Evolutionary conservation across 169 alveolate species (phyloP), one percentile per base, ranked within the genome.

Genomic region (Cryptosporidium baileyi): DNA sequence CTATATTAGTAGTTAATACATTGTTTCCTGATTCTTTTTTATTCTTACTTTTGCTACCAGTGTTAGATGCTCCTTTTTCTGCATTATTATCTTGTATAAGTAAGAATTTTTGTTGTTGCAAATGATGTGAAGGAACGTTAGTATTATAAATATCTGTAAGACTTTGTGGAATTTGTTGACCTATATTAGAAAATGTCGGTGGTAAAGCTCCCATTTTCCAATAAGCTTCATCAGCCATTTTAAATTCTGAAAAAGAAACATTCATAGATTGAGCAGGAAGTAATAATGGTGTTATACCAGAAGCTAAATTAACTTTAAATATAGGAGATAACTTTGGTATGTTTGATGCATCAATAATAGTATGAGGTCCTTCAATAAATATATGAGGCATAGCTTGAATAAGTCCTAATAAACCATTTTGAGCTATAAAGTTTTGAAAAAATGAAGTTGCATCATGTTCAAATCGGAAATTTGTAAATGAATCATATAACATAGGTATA

Each of bases 371-470:
- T 57, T 74, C 85, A 2, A 74, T 74, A 57, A 74, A 74, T 34
- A 74, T 57, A 54, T 74, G 85, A 36, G 85, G 85, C 36, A 74
- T 22, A n/a, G 85, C 59, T n/a, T 74, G 85, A 52, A 74, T 38
- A 19, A 74, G 22, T 6, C 85, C 85, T 45, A 74, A 52, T 34
- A 74, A 45, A 7, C 85, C 85, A 54, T 74, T 74, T 36, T 74
- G 74, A 74, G 36, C 40, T 9, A 74, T 74, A n/a, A 17, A 51
- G 0, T 41, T 51, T 3, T 74, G 85, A 41, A 74, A 74, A 41
- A 74, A 74, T 13, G 63, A 38, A 1, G 67, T 74, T n/a, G 85
- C 85, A 74, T 74, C 85, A 36, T 74, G 85, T 40, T 74, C 85
- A 30, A 74, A 74, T 26, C 67, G 47, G 57, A 74, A 74, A 11